Conservation (phyloP, 2,329 filamentous ascomycete species). For the Colletotrichum kahawae region DNA sequence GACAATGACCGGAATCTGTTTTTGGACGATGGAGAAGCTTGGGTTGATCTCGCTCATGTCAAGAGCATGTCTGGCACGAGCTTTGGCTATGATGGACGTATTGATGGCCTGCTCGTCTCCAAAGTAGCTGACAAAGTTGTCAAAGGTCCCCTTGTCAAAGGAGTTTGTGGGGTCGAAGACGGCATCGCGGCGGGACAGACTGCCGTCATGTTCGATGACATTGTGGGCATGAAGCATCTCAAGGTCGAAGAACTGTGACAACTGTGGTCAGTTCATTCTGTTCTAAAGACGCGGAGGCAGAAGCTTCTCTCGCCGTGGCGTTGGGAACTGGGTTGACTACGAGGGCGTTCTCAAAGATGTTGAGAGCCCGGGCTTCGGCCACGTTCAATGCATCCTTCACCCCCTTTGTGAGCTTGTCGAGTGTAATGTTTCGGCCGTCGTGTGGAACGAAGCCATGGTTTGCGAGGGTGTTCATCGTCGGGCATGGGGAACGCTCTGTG, state of each 20-base stretch:
- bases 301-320: slow-evolving; percentile 26
- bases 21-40: neutral
- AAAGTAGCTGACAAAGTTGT: neutral
- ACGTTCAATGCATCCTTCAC: slow-evolving; percentile 44
- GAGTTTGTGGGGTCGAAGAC: slow-evolving; percentile 54
- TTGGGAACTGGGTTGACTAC: slow-evolving; percentile 40
- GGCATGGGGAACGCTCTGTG: slow-evolving; percentile 4
- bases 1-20: slow-evolving; percentile 37
- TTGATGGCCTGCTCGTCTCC: neutral
- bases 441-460: slow-evolving; percentile 30
- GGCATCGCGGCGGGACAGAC: slow-evolving; percentile 46
- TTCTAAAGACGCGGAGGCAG: neutral
- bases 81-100: slow-evolving; percentile 30
- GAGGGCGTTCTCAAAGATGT: slow-evolving; percentile 48
- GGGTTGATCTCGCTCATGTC: slow-evolving; percentile 33
- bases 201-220: neutral
- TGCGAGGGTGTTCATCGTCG: slow-evolving; percentile 26
- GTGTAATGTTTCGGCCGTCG: slow-evolving; percentile 23
- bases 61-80: neutral
- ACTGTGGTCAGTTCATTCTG: neutral
- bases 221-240: slow-evolving; percentile 39
- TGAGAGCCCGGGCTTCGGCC: slow-evolving; percentile 35
- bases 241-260: neutral
- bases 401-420: slow-evolving; percentile 27
- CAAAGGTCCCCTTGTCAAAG: slow-evolving; percentile 30